Evolutionary conservation across 768 basidiomycete species (phyloP).

Genomic region (Melanogaster broomeanus): DNA sequence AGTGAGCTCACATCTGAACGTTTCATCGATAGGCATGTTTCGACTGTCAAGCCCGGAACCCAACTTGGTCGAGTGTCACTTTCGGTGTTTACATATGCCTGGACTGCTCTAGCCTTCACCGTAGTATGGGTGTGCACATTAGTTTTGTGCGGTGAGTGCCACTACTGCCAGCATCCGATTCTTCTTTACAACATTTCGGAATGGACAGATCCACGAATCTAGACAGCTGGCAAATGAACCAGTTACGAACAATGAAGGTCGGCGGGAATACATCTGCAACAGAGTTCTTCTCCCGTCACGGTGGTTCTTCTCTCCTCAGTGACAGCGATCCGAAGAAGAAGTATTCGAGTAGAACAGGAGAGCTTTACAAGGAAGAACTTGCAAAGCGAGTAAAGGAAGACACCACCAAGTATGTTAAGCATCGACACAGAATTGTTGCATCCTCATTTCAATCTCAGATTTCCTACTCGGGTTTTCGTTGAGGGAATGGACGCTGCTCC

Average conservation of each 20-base stretch:
- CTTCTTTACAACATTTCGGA: slow-evolving; percentile 17
- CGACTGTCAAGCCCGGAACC: slow-evolving; percentile 94
- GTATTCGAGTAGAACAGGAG: slow-evolving; percentile 82
- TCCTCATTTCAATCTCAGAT: slow-evolving; percentile 45
- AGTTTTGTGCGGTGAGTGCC: slow-evolving; percentile 85
- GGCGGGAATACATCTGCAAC: slow-evolving; percentile 87
- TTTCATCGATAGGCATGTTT: slow-evolving; percentile 72
- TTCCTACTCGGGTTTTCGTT: slow-evolving; percentile 73
- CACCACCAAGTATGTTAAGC: slow-evolving; percentile 50
- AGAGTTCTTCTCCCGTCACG: slow-evolving; percentile 90
- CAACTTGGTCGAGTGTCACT: slow-evolving; percentile 96
- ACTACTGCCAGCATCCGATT: background rate
- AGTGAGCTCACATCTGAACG: slow-evolving; percentile 1
- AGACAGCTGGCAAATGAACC: slow-evolving; percentile 88
- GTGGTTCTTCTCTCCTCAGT: slow-evolving; percentile 66
- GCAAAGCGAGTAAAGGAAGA: slow-evolving; percentile 81
- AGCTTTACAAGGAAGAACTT: slow-evolving; percentile 91
- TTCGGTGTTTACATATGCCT: slow-evolving; percentile 97
- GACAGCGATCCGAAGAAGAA: slow-evolving; percentile 86
- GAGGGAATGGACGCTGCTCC: slow-evolving; percentile 68
- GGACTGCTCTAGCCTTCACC: slow-evolving; percentile 92
- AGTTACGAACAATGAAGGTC: slow-evolving; percentile 95
- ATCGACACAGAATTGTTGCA: background rate
- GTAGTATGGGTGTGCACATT: slow-evolving; percentile 98
- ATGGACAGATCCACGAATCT: slow-evolving; percentile 86